Base-by-base conservation (phyloP, 495 filamentous ascomycete species). In the Penicillium coffeae region DNA sequence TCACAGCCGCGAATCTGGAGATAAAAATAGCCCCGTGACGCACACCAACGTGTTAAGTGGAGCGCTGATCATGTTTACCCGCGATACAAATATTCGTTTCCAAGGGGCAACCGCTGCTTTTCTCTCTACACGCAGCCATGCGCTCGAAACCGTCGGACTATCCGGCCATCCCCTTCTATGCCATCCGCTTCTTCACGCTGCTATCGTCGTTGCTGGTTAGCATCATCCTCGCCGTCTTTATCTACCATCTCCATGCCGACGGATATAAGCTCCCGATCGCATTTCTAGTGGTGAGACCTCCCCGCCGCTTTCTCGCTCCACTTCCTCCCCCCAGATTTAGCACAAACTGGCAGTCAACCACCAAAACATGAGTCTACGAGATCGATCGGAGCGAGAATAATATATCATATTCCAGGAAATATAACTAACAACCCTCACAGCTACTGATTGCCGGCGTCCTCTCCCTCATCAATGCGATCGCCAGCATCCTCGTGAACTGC, bases 151-250 rank as follows among this genome's bases (percentile, higher is more conserved):
- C 81, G 10, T 81, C 80, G 4, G 68, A 68, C 20, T 87, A 86
- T 58, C 79, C 78, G 25, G 48, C 69, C 2, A 48, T 83, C 12
- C 69, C 76, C 1, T 88, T 86, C 60, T 80, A 88, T 56, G 45
- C 68, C 36, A 68, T 85, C 32, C 73, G 82, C 21, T 51, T 60
- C 34, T 45, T 70, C 14, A 72, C 75, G 48, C 65, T 83, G 10
- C 45, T 84, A 19, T 79, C 81, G 13, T 65, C 80, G 3, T 27
- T 82, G 45, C 68, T 85, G 21, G 79, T 84, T 50, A 75, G 65
- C 21, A 72, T 68, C 44, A 78, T 86, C 33, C 76, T 86, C 56
- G 68, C 65, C 38, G 80, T 80, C 52, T 88, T 88, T 66, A 75
- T 79, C 44, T 77, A 75, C 54, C 75, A 84, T 50, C 74, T 87